A percentile compares a stretch with the other conserved stretches of the same genome.
Conservation (phyloP, 371 early-diverging fungal genomes). For the Saksenaea oblongispora region DNA sequence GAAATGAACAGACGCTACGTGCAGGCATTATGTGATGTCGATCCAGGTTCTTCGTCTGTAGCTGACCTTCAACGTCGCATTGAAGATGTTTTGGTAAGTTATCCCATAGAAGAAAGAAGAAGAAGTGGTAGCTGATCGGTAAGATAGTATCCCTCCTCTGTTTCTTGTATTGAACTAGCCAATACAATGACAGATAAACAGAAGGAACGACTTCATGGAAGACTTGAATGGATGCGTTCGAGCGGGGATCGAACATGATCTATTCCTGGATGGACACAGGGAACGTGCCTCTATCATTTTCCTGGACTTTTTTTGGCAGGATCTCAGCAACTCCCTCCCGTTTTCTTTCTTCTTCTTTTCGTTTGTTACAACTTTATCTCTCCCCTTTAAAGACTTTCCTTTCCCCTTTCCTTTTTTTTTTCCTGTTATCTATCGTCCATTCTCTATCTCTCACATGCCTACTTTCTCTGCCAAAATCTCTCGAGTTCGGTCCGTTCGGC, state of each 20-base stretch:
- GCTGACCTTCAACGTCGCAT: slow-evolving; percentile 14
- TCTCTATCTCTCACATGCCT: slow-evolving; percentile 18
- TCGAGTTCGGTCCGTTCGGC: slow-evolving; percentile 37
- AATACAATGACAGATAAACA: slow-evolving; percentile 13
- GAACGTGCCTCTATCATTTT: slow-evolving; percentile 27
- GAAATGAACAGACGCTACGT: slow-evolving; percentile 68
- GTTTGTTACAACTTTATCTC: slow-evolving; percentile 10
- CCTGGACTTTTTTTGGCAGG: slow-evolving; percentile 37
- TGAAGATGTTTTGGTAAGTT: slow-evolving; percentile 23
- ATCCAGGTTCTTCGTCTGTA: slow-evolving; percentile 27
- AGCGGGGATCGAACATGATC: not conserved
- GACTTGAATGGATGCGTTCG: not conserved
- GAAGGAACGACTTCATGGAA: slow-evolving; percentile 7
- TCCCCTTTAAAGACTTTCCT: slow-evolving; percentile 7
- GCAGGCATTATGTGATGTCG: slow-evolving; percentile 55
- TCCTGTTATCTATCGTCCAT: slow-evolving; percentile 3
- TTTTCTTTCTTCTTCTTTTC: slow-evolving; percentile 6
- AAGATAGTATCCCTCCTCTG: slow-evolving; percentile 12
- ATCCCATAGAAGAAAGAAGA: not conserved
- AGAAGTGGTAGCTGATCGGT: not conserved
- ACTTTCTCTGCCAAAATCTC: slow-evolving; percentile 36
- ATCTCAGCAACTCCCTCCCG: slow-evolving; percentile 16
- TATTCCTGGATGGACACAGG: slow-evolving; percentile 7
- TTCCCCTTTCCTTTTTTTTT: slow-evolving; percentile 10
- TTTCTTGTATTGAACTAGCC: not conserved